Conservation (phyloP, 2,329 filamentous ascomycete genomes). For the Trichoderma atrobrunneum region DNA sequence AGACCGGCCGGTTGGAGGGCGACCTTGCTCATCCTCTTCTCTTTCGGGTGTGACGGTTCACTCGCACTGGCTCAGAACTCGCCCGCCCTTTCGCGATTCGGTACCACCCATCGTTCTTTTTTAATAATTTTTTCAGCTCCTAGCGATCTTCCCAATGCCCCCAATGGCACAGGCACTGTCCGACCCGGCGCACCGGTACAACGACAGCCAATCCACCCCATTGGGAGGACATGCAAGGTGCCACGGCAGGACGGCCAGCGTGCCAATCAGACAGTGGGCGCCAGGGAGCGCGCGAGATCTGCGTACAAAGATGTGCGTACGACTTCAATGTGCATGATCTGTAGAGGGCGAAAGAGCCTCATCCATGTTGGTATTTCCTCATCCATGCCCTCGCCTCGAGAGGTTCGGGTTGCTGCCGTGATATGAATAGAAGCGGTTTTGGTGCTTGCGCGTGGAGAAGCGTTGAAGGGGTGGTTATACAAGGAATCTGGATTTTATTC, state of each 20-base stretch:
- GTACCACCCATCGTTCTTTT: neutral
- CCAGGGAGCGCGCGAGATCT: constrained; percentile 21
- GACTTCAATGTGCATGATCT: constrained; percentile 21
- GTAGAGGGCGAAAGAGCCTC: constrained; percentile 7
- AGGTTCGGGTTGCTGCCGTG: neutral
- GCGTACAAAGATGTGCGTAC: constrained; percentile 18
- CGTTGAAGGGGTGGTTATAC: neutral
- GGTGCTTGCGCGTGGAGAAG: neutral
- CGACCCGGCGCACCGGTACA: constrained; percentile 11
- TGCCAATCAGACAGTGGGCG: constrained; percentile 14
- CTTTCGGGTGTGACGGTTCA: neutral
- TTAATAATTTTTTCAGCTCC: constrained; percentile 4
- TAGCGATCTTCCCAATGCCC: neutral
- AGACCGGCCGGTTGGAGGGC: neutral
- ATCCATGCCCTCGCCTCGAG: constrained; percentile 16
- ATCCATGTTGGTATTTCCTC: constrained; percentile 15
- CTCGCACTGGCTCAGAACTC: neutral
- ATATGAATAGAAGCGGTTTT: constrained; percentile 11
- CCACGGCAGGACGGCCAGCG: constrained; percentile 14
- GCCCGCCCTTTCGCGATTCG: neutral
- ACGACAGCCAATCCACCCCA: constrained; percentile 10
- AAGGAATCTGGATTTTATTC: neutral
- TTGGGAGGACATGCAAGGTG: constrained; percentile 15
- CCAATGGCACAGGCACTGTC: constrained; percentile 9
- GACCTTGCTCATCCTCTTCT: neutral